A percentile compares a stretch with the other conserved stretches of the same genome.
Evolutionary conservation across 345 rosid species (phyloP).

Genomic region (Camelina hispida): DNA sequence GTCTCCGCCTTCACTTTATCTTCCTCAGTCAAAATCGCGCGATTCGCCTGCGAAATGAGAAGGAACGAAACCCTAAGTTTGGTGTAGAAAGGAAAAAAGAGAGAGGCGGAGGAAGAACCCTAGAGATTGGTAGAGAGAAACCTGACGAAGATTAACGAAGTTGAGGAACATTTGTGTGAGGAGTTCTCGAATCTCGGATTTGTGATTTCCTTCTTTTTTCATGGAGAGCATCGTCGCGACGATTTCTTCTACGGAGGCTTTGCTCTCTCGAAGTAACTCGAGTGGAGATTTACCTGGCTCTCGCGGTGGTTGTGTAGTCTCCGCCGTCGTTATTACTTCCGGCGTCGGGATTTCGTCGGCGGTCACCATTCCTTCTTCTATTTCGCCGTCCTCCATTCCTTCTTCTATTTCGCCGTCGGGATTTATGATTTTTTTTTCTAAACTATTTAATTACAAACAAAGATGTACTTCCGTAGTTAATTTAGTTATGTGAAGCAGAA

Average conservation of each 20-base stretch:
- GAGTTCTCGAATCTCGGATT: conserved; percentile 72
- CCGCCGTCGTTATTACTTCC: conserved; percentile 8
- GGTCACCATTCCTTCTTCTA: conserved; percentile 70
- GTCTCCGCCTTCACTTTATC: conserved; percentile 84
- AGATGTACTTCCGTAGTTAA: neutral
- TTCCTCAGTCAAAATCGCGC: conserved; percentile 77
- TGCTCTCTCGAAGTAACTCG: conserved; percentile 72
- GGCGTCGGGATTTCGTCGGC: conserved; percentile 40
- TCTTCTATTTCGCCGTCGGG: conserved; percentile 91
- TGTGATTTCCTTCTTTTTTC: conserved; percentile 59
- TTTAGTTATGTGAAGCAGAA: no score
- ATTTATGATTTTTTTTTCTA: neutral
- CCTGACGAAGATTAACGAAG: conserved; percentile 90
- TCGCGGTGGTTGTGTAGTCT: conserved; percentile 36
- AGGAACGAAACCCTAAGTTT: conserved; percentile 27
- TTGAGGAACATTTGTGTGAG: conserved; percentile 85
- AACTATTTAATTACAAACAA: neutral
- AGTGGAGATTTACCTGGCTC: conserved; percentile 57
- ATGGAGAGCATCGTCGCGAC: conserved; percentile 64
- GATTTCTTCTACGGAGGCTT: conserved; percentile 76
- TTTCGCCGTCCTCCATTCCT: conserved; percentile 97
- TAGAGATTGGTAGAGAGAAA: conserved; percentile 22
- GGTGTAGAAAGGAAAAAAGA: no score
- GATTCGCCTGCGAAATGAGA: conserved; percentile 60
- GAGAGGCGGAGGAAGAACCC: neutral